These are phyloP conservation scores for Phytophthora megakarya DNA, from an alignment of 352 stramenopile species.

Conservation along the genomic window DNA sequence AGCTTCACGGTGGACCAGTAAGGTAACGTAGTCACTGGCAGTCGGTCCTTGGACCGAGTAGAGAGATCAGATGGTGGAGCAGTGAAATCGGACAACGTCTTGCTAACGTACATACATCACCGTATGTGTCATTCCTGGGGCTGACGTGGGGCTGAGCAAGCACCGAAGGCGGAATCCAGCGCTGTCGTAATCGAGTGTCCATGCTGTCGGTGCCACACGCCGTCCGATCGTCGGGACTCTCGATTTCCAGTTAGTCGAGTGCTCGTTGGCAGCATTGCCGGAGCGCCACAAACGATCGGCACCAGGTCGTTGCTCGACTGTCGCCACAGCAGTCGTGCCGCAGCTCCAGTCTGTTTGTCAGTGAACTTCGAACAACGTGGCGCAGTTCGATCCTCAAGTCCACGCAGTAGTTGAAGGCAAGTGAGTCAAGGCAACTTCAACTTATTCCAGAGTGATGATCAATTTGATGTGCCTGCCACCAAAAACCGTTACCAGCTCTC, in stretches of 20 bases:
- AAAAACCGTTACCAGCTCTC: neutral
- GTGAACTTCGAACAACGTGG: neutral
- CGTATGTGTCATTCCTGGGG: neutral
- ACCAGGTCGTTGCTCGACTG: constrained; percentile 7
- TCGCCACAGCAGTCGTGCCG: constrained; percentile 12
- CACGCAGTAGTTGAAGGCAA: neutral
- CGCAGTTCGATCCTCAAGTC: neutral
- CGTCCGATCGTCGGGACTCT: constrained; percentile 15
- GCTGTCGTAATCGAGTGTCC: neutral
- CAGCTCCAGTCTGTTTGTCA: constrained; percentile 8
- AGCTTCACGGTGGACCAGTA: too few relatives aligned
- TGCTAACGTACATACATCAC: too few relatives aligned
- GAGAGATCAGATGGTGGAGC: constrained; percentile 22
- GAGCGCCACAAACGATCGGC: constrained; percentile 5
- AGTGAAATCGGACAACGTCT: neutral
- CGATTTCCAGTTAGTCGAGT: constrained; percentile 14
- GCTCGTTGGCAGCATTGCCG: constrained; percentile 9
- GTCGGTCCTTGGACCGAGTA: constrained; percentile 14
- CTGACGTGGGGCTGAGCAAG: neutral
- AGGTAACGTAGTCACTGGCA: too few relatives aligned
- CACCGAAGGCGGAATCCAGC: constrained; percentile 12
- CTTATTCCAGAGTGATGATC: neutral
- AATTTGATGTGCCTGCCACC: constrained; percentile 10
- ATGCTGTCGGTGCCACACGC: neutral
- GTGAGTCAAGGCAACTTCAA: constrained; percentile 20